Percentiles rank a stretch among this genome's conserved stretches.
phyloP scores from a whole-genome alignment of 2,329 filamentous ascomycete genomes.

The Epichloe bromicola region DNA sequence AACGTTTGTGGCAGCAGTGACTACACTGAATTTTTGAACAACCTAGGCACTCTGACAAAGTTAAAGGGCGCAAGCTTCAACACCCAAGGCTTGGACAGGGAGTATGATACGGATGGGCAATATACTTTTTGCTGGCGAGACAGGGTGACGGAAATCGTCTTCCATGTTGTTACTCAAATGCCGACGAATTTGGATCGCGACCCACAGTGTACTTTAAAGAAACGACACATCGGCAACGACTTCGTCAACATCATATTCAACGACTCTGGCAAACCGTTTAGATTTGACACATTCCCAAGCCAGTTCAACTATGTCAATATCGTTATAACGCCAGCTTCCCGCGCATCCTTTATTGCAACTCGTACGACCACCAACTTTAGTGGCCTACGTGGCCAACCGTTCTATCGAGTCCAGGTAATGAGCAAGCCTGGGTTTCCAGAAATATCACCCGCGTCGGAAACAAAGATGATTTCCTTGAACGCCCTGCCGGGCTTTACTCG shows the following conservation, averaged over 20 bases:
- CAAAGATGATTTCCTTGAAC: constrained; percentile 75
- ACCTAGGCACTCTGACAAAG: constrained; percentile 68
- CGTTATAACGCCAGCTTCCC: constrained; percentile 79
- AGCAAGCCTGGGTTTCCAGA: constrained; percentile 82
- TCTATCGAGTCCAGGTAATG: constrained; percentile 83
- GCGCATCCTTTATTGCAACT: constrained; percentile 59
- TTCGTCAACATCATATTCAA: constrained; percentile 98
- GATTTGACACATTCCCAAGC: constrained; percentile 83
- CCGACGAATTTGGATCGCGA: constrained; percentile 72
- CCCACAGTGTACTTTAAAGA: constrained; percentile 68
- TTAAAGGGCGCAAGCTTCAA: constrained; percentile 81
- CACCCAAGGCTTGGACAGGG: constrained; percentile 76
- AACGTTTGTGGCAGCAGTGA: constrained; percentile 80
- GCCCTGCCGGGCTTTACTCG: constrained; percentile 78
- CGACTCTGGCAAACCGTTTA: constrained; percentile 79
- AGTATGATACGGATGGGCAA: constrained; percentile 67
- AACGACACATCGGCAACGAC: constrained; percentile 92
- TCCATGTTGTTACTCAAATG: constrained; percentile 96
- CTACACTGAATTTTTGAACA: constrained; percentile 73
- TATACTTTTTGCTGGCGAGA: constrained; percentile 92
- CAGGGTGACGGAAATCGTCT: constrained; percentile 86
- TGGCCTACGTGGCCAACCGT: constrained; percentile 28
- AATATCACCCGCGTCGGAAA: constrained; percentile 77
- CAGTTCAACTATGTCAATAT: constrained; percentile 97
- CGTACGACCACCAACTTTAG: constrained; percentile 27